Evolutionary conservation across 202 grass and related monocot species (phyloP), one percentile per base, ranked within the genome.

Genomic region (Setaria italica): DNA sequence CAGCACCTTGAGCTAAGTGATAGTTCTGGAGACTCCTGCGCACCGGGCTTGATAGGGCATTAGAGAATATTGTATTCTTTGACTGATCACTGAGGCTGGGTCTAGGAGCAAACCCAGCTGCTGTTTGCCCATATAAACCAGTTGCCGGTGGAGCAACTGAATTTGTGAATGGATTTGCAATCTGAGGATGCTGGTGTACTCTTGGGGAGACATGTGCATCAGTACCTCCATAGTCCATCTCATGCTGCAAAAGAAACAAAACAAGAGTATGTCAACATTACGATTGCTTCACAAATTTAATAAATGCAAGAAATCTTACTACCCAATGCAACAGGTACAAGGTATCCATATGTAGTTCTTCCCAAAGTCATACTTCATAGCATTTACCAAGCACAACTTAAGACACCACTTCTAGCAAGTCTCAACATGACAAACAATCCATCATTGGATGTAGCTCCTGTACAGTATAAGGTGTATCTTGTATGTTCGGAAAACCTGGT

Each of bases 1-100:
- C 82, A 82, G 85, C 79, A 55, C 86, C 93, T 82, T 92, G 91
- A 62, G 72, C 78, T 35, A 91, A 76, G 12, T 98, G 93, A 89
- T 88, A 95, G 35, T 85, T 93, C 48, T 98, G 95, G 60, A 98
- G 89, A 69, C 79, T 95, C 80, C 88, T 89, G 54, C 91, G 86
- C 15, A 94, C 84, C 0, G 93, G 93, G 71, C 96, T 99, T 53
- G 96, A 95, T 54, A 94, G 82, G 1, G 96, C 91, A 82, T 95
- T 95, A 72, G 96, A 91, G 80, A 99, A 99, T 32, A 95, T 89
- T 10, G 76, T 79, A 70, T 94, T 94, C 76, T 89, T 99, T 21
- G 88, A 82, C 78, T 95, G 90, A 55, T 99, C 93, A 62, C 81
- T 83, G n/a, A 86, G 58, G 75, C 80, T 91, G 25, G 51, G 62